phyloP scores from a whole-genome alignment of 257 asterid genomes.

The Przewalskia tangutica region DNA sequence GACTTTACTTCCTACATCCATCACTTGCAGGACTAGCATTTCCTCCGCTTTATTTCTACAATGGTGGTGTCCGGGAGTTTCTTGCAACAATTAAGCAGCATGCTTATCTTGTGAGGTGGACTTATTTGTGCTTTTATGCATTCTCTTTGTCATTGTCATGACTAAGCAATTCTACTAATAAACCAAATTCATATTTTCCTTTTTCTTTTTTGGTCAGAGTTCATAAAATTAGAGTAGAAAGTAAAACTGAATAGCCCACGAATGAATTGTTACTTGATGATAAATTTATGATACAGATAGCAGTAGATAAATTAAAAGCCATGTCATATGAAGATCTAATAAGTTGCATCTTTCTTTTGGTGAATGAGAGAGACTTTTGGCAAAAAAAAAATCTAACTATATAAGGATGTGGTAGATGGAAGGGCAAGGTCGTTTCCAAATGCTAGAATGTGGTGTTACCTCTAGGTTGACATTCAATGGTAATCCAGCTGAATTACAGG shows the following conservation, averaged over 20 bases:
- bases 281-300: background rate
- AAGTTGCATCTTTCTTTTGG: background rate
- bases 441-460: background rate
- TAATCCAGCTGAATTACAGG: background rate
- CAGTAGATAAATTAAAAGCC: background rate
- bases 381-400: background rate
- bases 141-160: background rate
- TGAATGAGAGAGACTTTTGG: background rate
- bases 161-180: background rate
- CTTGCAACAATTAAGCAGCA: conserved; percentile 83
- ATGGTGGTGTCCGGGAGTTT: conserved; percentile 95
- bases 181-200: background rate
- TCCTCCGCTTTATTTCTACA: conserved; percentile 94
- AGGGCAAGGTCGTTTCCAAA: background rate
- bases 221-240: background rate
- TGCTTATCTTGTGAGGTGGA: conserved; percentile 72
- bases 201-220: background rate
- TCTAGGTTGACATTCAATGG: background rate
- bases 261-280: background rate
- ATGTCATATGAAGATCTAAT: background rate
- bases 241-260: background rate
- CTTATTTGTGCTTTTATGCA: conserved; percentile 2
- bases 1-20: background rate
- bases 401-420: background rate
- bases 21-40: conserved; percentile 70